phyloP scores from a whole-genome alignment of 1,284 basidiomycete genomes.

The Megacollybia platyphylla region DNA sequence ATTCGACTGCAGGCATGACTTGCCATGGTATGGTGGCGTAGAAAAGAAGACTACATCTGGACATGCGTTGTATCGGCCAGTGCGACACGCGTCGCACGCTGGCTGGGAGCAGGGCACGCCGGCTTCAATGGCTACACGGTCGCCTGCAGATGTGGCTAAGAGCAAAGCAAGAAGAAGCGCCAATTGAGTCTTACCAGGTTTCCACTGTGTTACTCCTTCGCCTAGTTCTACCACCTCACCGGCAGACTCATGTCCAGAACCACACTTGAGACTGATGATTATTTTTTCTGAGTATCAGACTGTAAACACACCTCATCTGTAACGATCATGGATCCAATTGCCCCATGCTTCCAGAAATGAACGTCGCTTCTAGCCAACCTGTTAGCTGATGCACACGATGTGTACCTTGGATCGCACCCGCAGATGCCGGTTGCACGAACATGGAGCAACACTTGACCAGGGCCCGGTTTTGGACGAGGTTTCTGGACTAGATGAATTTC shows the following conservation, averaged over 20 bases:
- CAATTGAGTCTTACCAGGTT: conserved; percentile 22
- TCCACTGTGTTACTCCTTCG: conserved; percentile 50
- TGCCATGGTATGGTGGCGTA: conserved; percentile 51
- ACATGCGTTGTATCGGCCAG: conserved; percentile 49
- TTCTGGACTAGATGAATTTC: conserved; percentile 52
- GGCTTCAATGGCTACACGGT: conserved; percentile 53
- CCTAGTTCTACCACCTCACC: conserved; percentile 49
- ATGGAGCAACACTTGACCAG: conserved; percentile 48
- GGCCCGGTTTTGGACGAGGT: conserved; percentile 40
- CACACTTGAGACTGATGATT: conserved; percentile 27
- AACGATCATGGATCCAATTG: conserved; percentile 55
- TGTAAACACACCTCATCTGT: conserved; percentile 34
- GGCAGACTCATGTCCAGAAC: conserved; percentile 54
- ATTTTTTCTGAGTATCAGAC: not conserved
- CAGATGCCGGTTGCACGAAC: conserved; percentile 55
- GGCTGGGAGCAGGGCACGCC: conserved; percentile 51
- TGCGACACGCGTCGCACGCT: conserved; percentile 42
- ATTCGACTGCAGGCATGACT: conserved; percentile 5
- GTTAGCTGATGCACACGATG: not conserved
- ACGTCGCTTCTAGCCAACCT: conserved; percentile 34
- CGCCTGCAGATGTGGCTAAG: conserved; percentile 22
- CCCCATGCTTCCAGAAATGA: conserved; percentile 56
- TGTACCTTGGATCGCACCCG: conserved; percentile 21
- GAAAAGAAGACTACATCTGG: conserved; percentile 55
- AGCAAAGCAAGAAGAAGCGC: not conserved